A percentile compares a stretch with the other conserved stretches of the same genome.
phyloP scores from a whole-genome alignment of 176 grass and related monocot species.

The Musa troglodytarum region DNA sequence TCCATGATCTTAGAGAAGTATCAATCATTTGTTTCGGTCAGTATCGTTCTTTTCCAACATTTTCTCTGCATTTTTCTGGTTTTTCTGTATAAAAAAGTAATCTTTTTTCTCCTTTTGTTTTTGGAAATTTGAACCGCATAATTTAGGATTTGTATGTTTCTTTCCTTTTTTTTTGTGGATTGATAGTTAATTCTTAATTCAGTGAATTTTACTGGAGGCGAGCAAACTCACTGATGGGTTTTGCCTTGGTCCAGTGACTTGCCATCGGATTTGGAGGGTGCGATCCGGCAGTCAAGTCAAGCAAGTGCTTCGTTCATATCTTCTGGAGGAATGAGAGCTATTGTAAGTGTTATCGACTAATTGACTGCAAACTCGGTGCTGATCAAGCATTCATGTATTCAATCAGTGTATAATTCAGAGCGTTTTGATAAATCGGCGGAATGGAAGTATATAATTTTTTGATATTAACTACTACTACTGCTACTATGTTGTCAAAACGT shows the following conservation, averaged over 20 bases:
- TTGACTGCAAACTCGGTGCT: not conserved
- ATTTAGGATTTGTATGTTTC: no score
- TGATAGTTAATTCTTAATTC: not conserved
- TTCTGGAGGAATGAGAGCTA: slow-evolving; percentile 64
- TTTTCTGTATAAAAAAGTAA: not conserved
- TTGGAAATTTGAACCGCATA: no score
- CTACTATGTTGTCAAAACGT: not conserved
- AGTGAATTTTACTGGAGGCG: not conserved
- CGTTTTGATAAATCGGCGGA: not conserved
- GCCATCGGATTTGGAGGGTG: slow-evolving; percentile 59
- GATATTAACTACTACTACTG: not conserved
- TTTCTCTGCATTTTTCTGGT: not conserved
- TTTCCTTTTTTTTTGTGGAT: not conserved
- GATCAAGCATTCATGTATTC: not conserved
- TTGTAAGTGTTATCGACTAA: slow-evolving; percentile 28
- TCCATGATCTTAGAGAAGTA: not conserved
- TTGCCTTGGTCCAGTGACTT: slow-evolving; percentile 20
- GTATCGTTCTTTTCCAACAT: not conserved
- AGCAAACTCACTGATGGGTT: not conserved
- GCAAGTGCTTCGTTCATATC: slow-evolving; percentile 63
- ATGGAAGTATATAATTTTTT: not conserved
- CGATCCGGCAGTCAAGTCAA: slow-evolving; percentile 69
- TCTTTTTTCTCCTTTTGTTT: no score
- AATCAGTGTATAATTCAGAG: not conserved
- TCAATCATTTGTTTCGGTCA: not conserved